Conservation (phyloP, 2,329 filamentous ascomycete species). For the Raffaelea albimanens region DNA sequence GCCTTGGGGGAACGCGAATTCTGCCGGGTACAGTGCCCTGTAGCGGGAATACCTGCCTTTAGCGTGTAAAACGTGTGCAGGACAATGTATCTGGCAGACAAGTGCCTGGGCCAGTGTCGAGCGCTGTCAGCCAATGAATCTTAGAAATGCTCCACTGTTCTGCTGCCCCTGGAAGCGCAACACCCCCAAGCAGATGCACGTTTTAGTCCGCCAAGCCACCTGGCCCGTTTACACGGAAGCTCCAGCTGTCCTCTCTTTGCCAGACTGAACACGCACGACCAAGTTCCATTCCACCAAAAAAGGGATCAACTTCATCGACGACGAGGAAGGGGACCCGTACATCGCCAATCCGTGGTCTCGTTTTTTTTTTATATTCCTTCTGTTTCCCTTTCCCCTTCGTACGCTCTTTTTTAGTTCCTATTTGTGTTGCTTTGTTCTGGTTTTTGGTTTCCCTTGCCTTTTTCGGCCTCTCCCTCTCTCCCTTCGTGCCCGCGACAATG, state of each 20-base stretch:
- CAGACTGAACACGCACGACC: neutral
- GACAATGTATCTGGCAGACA: no score
- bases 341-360: neutral
- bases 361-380: neutral
- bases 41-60: no score
- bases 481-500: conserved; percentile 33
- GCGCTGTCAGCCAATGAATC: no score
- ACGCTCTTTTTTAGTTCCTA: neutral
- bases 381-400: neutral
- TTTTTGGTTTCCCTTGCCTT: neutral
- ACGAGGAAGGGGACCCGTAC: neutral
- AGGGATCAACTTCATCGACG: no score
- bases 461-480: conserved; percentile 9
- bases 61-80: no score
- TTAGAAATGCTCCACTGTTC: no score
- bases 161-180: neutral
- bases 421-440: neutral
- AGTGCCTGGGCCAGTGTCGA: no score
- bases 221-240: conserved; percentile 6
- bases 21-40: neutral
- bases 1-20: neutral
- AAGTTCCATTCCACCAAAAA: neutral
- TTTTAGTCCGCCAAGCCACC: conserved; percentile 3
- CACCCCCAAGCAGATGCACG: neutral
- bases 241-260: conserved; percentile 6